These are phyloP conservation scores for Talaromyces sp. DNA, from an alignment of 2,329 filamentous ascomycete genomes.

Conservation along the genomic window DNA sequence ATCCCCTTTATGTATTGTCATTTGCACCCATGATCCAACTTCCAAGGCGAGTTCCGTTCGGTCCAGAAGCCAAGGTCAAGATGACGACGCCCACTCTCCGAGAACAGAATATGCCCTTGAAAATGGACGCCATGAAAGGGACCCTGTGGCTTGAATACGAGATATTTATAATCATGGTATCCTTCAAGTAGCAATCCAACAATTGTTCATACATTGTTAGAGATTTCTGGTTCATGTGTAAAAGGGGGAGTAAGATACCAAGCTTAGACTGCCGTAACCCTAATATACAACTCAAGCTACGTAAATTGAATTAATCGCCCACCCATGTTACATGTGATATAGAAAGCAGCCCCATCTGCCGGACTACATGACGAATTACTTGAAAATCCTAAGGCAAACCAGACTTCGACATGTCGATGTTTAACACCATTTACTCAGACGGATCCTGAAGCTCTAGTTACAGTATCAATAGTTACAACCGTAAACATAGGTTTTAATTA, in stretches of 20 bases:
- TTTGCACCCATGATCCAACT: not conserved
- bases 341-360: not conserved
- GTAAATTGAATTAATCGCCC: not conserved
- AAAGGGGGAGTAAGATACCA: not conserved
- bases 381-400: not conserved
- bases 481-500: not conserved
- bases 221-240: not conserved
- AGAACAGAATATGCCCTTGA: not conserved
- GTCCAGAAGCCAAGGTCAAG: not conserved
- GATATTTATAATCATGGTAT: not conserved
- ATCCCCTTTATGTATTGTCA: not conserved
- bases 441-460: not conserved
- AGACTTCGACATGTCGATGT: not conserved
- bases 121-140: too few species aligned
- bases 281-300: slow-evolving; percentile 1
- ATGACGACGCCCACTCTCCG: not conserved
- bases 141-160: not conserved
- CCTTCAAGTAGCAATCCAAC: not conserved
- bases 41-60: not conserved
- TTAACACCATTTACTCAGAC: not conserved
- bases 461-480: not conserved
- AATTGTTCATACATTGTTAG: not conserved
- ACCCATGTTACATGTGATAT: slow-evolving; percentile 1
- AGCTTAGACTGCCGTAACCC: not conserved
- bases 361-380: not conserved